These are phyloP conservation scores for Syncephalastrum racemosum DNA, from an alignment of 371 early-diverging fungal species.

Conservation along the genomic window DNA sequence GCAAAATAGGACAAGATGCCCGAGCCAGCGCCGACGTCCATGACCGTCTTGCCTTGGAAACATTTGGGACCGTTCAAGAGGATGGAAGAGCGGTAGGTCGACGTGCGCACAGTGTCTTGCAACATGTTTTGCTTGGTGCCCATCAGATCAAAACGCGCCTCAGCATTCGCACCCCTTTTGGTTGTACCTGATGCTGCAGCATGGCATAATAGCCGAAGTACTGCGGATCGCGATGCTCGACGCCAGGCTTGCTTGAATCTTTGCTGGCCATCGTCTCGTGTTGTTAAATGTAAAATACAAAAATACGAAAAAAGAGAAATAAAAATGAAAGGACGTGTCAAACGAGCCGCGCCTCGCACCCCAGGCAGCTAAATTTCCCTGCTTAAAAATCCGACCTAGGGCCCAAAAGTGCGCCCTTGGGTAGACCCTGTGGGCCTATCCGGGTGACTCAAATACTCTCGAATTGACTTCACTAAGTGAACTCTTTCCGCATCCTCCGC, in stretches of 20 bases:
- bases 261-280: slow-evolving; percentile 7
- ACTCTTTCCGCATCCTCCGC: too few relatives aligned
- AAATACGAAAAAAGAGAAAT: slow-evolving; percentile 6
- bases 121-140: slow-evolving; percentile 93
- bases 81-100: slow-evolving; percentile 94
- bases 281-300: neutral
- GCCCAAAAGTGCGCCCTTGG: too few relatives aligned
- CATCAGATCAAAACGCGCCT: neutral
- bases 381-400: too few relatives aligned
- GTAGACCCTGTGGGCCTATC: too few relatives aligned
- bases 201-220: slow-evolving; percentile 95
- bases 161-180: neutral
- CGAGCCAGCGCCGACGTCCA: slow-evolving; percentile 96
- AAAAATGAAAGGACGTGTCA: slow-evolving; percentile 1
- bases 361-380: too few relatives aligned
- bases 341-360: too few relatives aligned
- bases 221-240: slow-evolving; percentile 72
- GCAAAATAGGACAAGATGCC: slow-evolving; percentile 96
- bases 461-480: too few relatives aligned
- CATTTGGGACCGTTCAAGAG: slow-evolving; percentile 68
- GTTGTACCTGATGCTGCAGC: slow-evolving; percentile 89
- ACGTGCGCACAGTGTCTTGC: slow-evolving; percentile 90
- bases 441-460: too few relatives aligned
- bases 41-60: slow-evolving; percentile 79
- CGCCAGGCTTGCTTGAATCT: slow-evolving; percentile 38